Evolutionary conservation across 129 eudicot genomes (phyloP).

Genomic region (Gnaphalium uliginosum): DNA sequence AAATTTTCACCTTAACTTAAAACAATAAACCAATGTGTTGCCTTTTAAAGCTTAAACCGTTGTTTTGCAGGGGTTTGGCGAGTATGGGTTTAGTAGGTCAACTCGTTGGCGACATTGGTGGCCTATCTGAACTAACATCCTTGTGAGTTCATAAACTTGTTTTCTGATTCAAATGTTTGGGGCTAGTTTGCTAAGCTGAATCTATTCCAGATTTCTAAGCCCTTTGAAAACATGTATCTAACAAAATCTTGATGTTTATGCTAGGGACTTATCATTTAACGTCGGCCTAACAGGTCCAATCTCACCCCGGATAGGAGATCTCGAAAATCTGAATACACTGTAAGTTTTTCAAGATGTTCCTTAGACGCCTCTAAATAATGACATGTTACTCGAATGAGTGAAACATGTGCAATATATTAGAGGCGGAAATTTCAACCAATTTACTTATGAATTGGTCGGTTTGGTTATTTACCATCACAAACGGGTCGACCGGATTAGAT

Average conservation of each 20-base stretch:
- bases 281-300: slow-evolving; percentile 76
- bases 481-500: no score
- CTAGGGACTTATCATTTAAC: slow-evolving; percentile 88
- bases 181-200: background rate
- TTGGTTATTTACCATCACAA: background rate
- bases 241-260: slow-evolving; percentile 27
- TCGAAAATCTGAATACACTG: slow-evolving; percentile 69
- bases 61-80: slow-evolving; percentile 67
- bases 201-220: background rate
- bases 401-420: background rate
- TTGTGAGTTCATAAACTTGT: slow-evolving; percentile 46
- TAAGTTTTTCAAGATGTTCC: slow-evolving; percentile 29
- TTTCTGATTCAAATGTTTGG: background rate
- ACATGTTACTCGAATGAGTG: background rate
- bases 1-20: background rate
- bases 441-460: background rate
- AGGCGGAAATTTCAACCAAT: background rate
- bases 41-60: background rate
- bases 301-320: slow-evolving; percentile 75
- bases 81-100: slow-evolving; percentile 78
- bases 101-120: slow-evolving; percentile 87
- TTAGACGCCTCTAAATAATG: background rate
- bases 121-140: slow-evolving; percentile 62
- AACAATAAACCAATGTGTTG: background rate
- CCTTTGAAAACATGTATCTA: background rate